These are phyloP conservation scores for Aspergillus spinulosporus DNA, from an alignment of 2,329 filamentous ascomycete species.

Conservation along the genomic window DNA sequence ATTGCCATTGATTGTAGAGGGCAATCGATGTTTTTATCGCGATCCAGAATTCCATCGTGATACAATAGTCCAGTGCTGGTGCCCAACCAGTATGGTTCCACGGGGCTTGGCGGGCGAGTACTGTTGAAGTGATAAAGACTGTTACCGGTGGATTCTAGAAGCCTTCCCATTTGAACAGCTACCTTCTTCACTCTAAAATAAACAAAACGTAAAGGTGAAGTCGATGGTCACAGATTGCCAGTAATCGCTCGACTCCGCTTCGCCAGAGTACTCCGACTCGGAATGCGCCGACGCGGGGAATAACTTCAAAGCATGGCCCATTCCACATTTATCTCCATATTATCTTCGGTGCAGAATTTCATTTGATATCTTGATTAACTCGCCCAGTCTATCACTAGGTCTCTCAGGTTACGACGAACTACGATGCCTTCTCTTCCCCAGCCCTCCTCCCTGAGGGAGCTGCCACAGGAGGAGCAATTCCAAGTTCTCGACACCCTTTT, in stretches of 20 bases:
- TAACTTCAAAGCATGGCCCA: neutral
- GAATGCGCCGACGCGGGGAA: conserved; percentile 28
- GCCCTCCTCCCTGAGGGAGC: conserved; percentile 56
- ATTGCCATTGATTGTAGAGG: neutral
- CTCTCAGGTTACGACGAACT: neutral
- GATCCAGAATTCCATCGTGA: neutral
- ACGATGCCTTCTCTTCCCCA: conserved; percentile 54
- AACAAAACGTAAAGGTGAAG: neutral
- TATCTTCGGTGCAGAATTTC: neutral
- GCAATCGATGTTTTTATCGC: neutral
- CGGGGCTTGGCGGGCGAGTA: neutral
- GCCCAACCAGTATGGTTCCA: neutral
- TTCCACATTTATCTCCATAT: neutral
- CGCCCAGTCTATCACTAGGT: neutral
- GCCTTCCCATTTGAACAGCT: neutral
- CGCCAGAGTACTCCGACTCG: conserved; percentile 15
- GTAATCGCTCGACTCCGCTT: conserved; percentile 23
- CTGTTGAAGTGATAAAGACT: neutral
- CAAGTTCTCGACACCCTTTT: conserved; percentile 74
- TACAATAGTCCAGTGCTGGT: neutral
- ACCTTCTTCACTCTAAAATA: neutral
- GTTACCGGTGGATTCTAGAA: neutral
- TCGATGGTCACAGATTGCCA: neutral
- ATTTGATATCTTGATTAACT: neutral
- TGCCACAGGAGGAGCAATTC: conserved; percentile 56